Evolutionary conservation across 805 yeast species (phyloP), one percentile per base, ranked within the genome.

Genomic region (Ascoidea asiatica): DNA sequence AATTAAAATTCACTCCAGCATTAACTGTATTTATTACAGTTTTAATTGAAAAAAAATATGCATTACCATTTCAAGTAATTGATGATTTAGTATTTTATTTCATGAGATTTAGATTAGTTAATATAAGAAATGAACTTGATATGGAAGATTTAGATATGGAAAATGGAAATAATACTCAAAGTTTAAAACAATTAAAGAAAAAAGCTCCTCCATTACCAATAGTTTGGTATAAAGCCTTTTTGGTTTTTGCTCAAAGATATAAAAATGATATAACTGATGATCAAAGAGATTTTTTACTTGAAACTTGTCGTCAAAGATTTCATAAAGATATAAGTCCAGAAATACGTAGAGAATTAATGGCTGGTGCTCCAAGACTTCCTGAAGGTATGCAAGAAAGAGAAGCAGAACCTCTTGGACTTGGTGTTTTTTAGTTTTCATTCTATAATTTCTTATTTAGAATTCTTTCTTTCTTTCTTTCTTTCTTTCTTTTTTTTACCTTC

Each of bases 201-300:
- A 53, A 56, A 42, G 54, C 52, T 8, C 78, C 81, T 21, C 74
- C 73, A 42, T 70, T 92, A 58, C 97, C 98, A 5, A 84, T 92
- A 17, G 90, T 90, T 36, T 92, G 98, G 97, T 97, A 94, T 61
- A 95, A 90, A 61, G 90, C 97, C 2, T 83, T 92, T 58, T 70
- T 92, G 46, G 81, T 92, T 1, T 92, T 92, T 67, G 95, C 97
- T 35, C 97, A 89, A 66, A 74, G 96, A 51, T 92, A 92, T 61
- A 92, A 90, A 62, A 90, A 92, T 58, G 98, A 92, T 69, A 86
- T 92, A 47, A 92, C 98, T n/a, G 95, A 87, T 55, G 99, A 92
- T 60, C 99, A 92, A 69, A 75, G 96, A 60, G 98, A 92, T 55
- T 87, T 90, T 63, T 67, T 92, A 48, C 65, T 92, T 59, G 97